Base-by-base conservation (phyloP, 2,329 filamentous ascomycete genomes). In the Fusarium sp. region DNA sequence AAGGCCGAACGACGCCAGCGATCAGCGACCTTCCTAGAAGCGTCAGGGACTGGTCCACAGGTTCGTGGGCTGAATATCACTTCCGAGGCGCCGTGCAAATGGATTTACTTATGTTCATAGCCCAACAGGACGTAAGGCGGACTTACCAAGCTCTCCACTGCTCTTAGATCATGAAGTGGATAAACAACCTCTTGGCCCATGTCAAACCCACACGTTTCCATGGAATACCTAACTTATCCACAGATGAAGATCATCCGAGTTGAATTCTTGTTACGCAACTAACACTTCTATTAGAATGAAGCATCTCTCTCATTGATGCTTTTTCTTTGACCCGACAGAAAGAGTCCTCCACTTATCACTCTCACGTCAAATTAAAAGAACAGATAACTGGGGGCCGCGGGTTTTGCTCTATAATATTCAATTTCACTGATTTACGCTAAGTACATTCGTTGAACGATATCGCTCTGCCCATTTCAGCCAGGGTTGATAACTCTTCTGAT, bases 381-480 rank as follows among this genome's bases (percentile, higher is more conserved):
- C 11, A 22, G 45, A 20, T 39, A n/a, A 24, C n/a, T 36, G 39
- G 18, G 9, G 9, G 22, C 18, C 57, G 9, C 10, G 15, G 44
- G n/a, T 38, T 40, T 61, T 18, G 10, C n/a, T 43, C 18, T 18
- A 49, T 18, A 26, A 33, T 24, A 39, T 26, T 53, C 44, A 44
- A 45, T 53, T 63, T 54, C 45, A 68, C 42, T 52, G 14, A 48
- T 45, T 43, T 36, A 20, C 49, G 49, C 66, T 63, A 70, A 63
- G 48, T 59, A 67, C 57, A 68, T 68, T 40, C 44, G 31, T 49
- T 39, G 33, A 49, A n/a, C 40, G 24, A 53, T 14, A 38, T 39
- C 31, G 40, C 52, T 55, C 39, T 46, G 22, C 50, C 58, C 13
- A 45, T 43, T 50, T 49, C 28, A 18, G 20, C 24, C 42, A 46